Percentiles rank a stretch among this genome's conserved stretches.
Conservation (phyloP, 345 rosid genomes). For the Acer saccharum region DNA sequence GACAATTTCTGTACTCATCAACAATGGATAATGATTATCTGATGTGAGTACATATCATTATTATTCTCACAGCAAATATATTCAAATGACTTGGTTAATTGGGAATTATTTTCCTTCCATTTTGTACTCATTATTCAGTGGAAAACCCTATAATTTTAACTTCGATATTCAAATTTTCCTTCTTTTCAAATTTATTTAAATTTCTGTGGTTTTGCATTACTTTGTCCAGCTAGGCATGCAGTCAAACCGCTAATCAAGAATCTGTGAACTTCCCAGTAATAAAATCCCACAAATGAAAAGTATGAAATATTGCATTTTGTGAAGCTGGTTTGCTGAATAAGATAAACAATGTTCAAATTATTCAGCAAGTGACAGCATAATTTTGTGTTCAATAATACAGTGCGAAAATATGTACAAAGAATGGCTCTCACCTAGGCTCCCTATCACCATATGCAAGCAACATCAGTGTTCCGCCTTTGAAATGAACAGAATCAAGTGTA, state of each 20-base stretch:
- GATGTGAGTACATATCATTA: neutral
- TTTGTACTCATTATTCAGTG: neutral
- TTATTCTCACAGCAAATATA: neutral
- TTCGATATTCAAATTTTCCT: neutral
- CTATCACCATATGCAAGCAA: slow-evolving; percentile 87
- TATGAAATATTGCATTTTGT: neutral
- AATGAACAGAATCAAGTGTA: slow-evolving; percentile 86
- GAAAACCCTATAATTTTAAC: neutral
- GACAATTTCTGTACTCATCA: neutral
- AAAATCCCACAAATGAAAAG: neutral
- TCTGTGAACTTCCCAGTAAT: neutral
- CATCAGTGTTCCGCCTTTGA: slow-evolving; percentile 80
- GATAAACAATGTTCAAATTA: neutral
- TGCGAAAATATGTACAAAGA: neutral
- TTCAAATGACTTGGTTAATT: neutral
- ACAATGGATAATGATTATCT: neutral
- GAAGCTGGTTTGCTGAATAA: neutral
- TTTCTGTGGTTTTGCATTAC: slow-evolving; percentile 1
- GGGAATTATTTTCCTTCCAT: neutral
- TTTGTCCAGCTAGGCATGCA: slow-evolving; percentile 2
- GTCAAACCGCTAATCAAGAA: neutral
- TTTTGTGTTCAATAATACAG: slow-evolving; percentile 1
- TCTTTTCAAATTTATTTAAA: neutral
- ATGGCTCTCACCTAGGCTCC: slow-evolving; percentile 73
- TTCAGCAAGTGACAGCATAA: neutral